phyloP scores from a whole-genome alignment of 805 yeast species.

The Wickerhamomyces sydowiorum region DNA sequence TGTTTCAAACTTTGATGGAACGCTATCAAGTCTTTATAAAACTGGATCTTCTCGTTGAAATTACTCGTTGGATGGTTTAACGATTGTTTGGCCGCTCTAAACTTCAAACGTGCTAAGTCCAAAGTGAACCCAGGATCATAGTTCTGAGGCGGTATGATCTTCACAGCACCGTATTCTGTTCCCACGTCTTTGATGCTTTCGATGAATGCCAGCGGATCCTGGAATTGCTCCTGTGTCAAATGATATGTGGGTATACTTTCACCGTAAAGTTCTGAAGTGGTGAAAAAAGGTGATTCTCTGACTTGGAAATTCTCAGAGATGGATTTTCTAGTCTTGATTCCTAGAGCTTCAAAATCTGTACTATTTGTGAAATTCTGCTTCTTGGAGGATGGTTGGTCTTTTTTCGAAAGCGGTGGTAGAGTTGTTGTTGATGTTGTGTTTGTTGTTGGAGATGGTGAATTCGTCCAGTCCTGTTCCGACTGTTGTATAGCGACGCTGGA shows the following conservation, averaged over 20 bases:
- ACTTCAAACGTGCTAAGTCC: conserved; percentile 44
- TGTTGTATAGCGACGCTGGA: too few relatives aligned
- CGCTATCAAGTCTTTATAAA: conserved; percentile 39
- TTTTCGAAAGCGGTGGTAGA: too few relatives aligned
- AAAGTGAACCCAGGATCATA: conserved; percentile 30
- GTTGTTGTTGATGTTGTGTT: neutral
- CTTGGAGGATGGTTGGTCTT: too few relatives aligned
- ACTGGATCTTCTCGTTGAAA: conserved; percentile 36
- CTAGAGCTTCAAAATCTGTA: neutral
- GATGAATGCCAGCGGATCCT: conserved; percentile 51
- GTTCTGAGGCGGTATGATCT: conserved; percentile 47
- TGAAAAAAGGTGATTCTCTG: too few relatives aligned
- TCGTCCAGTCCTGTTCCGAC: too few relatives aligned
- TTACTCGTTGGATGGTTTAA: conserved; percentile 37
- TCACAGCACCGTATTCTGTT: conserved; percentile 54
- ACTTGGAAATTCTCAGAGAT: neutral
- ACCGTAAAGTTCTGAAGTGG: neutral
- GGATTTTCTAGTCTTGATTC: neutral
- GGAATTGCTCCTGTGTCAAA: conserved; percentile 43
- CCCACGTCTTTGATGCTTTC: conserved; percentile 43
- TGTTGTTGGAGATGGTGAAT: too few relatives aligned
- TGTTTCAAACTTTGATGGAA: conserved; percentile 29
- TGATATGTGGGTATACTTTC: conserved; percentile 35
- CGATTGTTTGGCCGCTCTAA: conserved; percentile 43
- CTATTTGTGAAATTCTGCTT: neutral